Evolutionary conservation across 305 asterid genomes (phyloP), one percentile per base, ranked within the genome.

Genomic region (Coffea humblotiana): DNA sequence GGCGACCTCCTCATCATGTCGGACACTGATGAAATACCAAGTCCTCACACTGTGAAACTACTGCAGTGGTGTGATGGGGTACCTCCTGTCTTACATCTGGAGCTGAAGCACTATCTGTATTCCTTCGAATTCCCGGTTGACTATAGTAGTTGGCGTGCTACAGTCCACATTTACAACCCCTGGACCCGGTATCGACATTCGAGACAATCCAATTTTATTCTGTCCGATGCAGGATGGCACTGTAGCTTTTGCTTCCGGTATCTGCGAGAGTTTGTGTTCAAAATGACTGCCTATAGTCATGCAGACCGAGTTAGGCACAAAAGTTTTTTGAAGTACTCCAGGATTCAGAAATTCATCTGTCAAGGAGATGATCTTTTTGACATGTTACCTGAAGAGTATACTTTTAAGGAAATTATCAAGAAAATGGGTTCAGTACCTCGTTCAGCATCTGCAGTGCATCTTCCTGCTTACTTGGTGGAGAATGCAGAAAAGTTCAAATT

Each of bases 211-310:
- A 89, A 91, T 73, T 10, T 81, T 49, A 88, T 93, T 74, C 90
- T 91, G 9, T 86, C 98, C 0, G 97, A 94, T 82, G 89, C 98
- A 4, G 98, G 98, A 1, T 94, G 97, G 97, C 97, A 94, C 65
- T 92, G 97, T 78, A 91, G 98, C 91, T 91, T 94, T 81, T 94
- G 98, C 86, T 94, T 93, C 78, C 80, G 92, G 60, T 66, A 86
- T 78, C 82, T 94, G 74, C 84, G 68, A 16, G 98, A 94, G 19
- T 93, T 94, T 67, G 96, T 84, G 19, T 91, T 94, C 83, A 94
- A 94, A 76, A 94, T 94, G 97, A 91, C 89, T 3, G 97, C 97
- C 0, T 92, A 92, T 54, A 94, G 97, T 79, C 97, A 94, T 35
- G 96, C 97, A 0, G 97, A 92, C 76, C 49, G 97, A 60, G 96